Percentiles rank a stretch among this genome's conserved stretches.
These are phyloP conservation scores for Astrephomene gubernaculifera DNA, from an alignment of 139 green algal genomes.

Conservation along the genomic window DNA sequence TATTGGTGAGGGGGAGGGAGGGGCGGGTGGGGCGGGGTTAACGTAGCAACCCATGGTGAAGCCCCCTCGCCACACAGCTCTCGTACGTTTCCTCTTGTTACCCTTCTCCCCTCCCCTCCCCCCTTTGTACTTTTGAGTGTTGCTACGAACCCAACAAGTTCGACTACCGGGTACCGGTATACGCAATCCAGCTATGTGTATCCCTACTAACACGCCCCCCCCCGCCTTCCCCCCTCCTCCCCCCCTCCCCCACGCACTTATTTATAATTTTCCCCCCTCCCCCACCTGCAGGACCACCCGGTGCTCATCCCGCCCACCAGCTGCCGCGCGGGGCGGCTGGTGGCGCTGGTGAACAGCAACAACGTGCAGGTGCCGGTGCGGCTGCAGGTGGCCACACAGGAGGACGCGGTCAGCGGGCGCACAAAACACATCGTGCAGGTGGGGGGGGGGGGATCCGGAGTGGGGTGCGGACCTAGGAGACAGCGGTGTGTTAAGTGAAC, in stretches of 20 bases:
- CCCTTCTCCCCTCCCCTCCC: background rate
- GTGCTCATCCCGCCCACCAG: conserved; percentile 32
- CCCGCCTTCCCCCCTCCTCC: background rate
- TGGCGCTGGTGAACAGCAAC: conserved; percentile 51
- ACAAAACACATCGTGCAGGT: conserved; percentile 56
- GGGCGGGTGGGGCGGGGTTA: background rate
- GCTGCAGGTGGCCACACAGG: conserved; percentile 39
- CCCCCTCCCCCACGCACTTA: no score
- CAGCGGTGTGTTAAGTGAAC: no score
- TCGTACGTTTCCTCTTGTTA: background rate
- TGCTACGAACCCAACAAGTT: no score
- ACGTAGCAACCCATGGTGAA: background rate
- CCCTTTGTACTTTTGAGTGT: background rate
- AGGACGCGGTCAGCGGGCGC: conserved; percentile 27
- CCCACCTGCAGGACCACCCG: background rate
- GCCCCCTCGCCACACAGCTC: no score
- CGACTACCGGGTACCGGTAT: no score
- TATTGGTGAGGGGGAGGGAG: no score
- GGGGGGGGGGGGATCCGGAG: background rate
- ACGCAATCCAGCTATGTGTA: background rate
- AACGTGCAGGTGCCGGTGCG: conserved; percentile 48
- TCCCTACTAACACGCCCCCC: background rate
- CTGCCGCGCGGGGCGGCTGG: conserved; percentile 55
- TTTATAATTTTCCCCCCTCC: no score
- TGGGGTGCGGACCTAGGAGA: background rate